Evolutionary conservation across 805 yeast genomes (phyloP).

Genomic region (Saturnispora mendoncae): DNA sequence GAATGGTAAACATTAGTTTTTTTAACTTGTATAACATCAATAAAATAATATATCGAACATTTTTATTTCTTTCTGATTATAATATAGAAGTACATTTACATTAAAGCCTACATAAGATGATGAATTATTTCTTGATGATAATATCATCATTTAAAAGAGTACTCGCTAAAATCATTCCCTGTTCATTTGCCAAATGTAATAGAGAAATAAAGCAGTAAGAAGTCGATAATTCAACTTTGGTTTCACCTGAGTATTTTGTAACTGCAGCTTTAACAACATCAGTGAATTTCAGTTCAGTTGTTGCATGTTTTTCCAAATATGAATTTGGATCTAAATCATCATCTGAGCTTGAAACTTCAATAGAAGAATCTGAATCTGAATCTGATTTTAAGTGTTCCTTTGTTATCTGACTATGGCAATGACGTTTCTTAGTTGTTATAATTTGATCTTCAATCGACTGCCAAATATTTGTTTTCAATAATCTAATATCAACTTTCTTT

Average conservation of each 20-base stretch:
- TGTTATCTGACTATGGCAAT: slow-evolving; percentile 14
- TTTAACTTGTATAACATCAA: background rate
- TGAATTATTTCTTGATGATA: slow-evolving; percentile 22
- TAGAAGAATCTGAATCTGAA: slow-evolving; percentile 1
- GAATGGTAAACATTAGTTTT: slow-evolving; percentile 46
- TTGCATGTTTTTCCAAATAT: slow-evolving; percentile 6
- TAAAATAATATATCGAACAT: background rate
- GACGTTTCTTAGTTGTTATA: slow-evolving; percentile 20
- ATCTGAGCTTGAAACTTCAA: slow-evolving; percentile 1
- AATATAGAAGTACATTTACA: too few relatives aligned
- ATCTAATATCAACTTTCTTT: slow-evolving; percentile 39
- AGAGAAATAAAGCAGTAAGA: slow-evolving; percentile 44
- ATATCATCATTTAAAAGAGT: slow-evolving; percentile 32
- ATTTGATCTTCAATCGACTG: slow-evolving; percentile 28
- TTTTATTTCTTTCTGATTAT: too few relatives aligned
- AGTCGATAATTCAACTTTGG: slow-evolving; percentile 36
- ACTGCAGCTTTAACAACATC: slow-evolving; percentile 31
- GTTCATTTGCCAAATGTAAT: slow-evolving; percentile 42
- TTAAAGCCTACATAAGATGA: too few relatives aligned
- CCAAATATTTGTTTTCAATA: slow-evolving; percentile 42
- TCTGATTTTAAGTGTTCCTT: background rate
- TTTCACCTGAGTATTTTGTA: slow-evolving; percentile 30
- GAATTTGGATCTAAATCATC: slow-evolving; percentile 2
- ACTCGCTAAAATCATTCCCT: slow-evolving; percentile 33
- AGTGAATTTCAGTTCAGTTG: slow-evolving; percentile 21